phyloP scores from a whole-genome alignment of 1,139 yeast genomes.

The Nematodospora anomalae region DNA sequence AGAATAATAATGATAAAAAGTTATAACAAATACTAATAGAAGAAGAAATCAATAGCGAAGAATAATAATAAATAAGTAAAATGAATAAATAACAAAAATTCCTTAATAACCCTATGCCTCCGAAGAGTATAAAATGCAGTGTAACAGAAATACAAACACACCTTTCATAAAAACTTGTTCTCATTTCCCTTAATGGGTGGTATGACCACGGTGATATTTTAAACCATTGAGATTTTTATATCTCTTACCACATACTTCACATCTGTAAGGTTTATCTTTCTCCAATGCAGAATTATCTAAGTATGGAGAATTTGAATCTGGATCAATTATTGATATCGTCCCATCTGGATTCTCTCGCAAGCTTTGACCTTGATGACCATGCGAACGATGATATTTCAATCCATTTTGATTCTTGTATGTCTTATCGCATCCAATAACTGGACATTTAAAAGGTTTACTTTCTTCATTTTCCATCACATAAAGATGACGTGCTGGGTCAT shows the following conservation, averaged over 20 bases:
- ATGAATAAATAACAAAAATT: conserved; percentile 1
- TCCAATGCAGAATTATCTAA: conserved; percentile 93
- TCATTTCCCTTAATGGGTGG: conserved; percentile 67
- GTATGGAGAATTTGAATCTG: conserved; percentile 86
- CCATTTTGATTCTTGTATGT: conserved; percentile 98
- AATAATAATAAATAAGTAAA: conserved; percentile 3
- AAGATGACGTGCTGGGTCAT: conserved; percentile 91
- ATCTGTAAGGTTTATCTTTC: conserved; percentile 95
- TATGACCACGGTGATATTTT: conserved; percentile 96
- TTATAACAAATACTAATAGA: conserved; percentile 4
- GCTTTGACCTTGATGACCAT: conserved; percentile 96
- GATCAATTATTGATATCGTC: conserved; percentile 87
- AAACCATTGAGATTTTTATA: conserved; percentile 95
- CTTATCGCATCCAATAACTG: conserved; percentile 97
- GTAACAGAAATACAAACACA: conserved; percentile 4
- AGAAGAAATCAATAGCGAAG: conserved; percentile 1
- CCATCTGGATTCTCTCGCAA: conserved; percentile 92
- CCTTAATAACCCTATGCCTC: background rate
- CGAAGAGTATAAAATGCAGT: conserved; percentile 1
- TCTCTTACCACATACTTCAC: conserved; percentile 97
- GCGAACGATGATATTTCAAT: conserved; percentile 88
- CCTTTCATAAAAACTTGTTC: background rate
- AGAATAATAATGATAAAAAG: too few species aligned
- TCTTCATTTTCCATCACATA: conserved; percentile 92
- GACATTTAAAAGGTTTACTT: conserved; percentile 94